Evolutionary conservation across 2,329 filamentous ascomycete genomes (phyloP), one percentile per base, ranked within the genome.

Genomic region (Leptographium radiaticola): DNA sequence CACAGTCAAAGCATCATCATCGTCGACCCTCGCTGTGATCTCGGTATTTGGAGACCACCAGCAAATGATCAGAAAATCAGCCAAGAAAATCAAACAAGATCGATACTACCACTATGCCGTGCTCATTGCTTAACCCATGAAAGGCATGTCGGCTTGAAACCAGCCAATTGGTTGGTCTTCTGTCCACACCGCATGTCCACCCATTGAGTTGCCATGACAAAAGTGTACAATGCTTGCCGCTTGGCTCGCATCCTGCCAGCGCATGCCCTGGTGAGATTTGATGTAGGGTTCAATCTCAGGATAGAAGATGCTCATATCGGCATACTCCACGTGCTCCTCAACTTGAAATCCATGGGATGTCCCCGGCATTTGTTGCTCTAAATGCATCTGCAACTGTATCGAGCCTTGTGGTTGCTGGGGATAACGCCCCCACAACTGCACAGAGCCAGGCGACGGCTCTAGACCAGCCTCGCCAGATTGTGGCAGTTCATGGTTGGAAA

Each of bases 141-240:
- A 43, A 10, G 11, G 49, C 39, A 50, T 31, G 6, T 20, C 36
- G 4, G 25, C 1, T 31, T 12, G 6, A 7, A 18, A 42, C 16
- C 18, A 30, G 31, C 38, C 38, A 45, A 40, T 25, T 25, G 25
- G 31, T 12, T 42, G 25, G 2, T 50, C 20, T 6, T 50, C 49
- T 7, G 36, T 50, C 25, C 49, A 50, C 16, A 50, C 30, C 3
- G 49, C 49, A 33, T 38, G 49, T 5, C 38, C 49, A 8, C 31
- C 36, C 25, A 52, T n/a, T 15, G 43, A 25, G n/a, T 55, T 51
- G 3, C 61, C 61, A 38, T 63, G 59, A n/a, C 63, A 59, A 36
- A 66, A 64, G 31, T 60, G 59, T 49, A 62, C 61, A n/a, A 63
- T 55, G 6, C 60, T 59, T 3, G 60, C 60, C 0, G 62, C 62